Conservation (phyloP, 768 basidiomycete species). For the Boletus insuetus region DNA sequence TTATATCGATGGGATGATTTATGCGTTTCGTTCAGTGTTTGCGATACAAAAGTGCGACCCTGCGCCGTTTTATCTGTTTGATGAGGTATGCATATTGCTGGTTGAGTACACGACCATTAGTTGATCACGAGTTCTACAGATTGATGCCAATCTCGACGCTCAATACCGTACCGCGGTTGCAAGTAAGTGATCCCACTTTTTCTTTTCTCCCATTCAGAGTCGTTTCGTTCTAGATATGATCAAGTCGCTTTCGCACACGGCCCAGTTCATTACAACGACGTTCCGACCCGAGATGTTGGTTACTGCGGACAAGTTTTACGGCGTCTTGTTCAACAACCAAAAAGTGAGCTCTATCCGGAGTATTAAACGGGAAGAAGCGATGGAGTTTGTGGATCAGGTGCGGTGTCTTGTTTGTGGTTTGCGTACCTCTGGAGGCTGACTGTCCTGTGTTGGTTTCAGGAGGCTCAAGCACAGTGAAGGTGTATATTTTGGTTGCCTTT, state of each 20-base stretch:
- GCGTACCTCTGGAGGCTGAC: neutral
- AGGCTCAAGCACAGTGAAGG: slow-evolving; percentile 46
- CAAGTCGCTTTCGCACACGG: slow-evolving; percentile 78
- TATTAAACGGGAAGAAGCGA: slow-evolving; percentile 88
- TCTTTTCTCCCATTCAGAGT: slow-evolving; percentile 36
- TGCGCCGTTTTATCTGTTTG: slow-evolving; percentile 98
- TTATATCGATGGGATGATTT: neutral
- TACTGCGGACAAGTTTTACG: slow-evolving; percentile 95
- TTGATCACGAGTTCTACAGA: slow-evolving; percentile 40
- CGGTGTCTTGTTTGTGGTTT: slow-evolving; percentile 14
- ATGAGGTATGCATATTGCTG: slow-evolving; percentile 57
- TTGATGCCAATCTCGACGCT: slow-evolving; percentile 96
- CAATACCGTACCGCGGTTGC: slow-evolving; percentile 98
- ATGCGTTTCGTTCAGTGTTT: slow-evolving; percentile 60
- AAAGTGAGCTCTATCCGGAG: slow-evolving; percentile 88
- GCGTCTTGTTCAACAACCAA: slow-evolving; percentile 93
- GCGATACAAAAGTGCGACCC: slow-evolving; percentile 99
- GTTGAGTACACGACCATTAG: neutral
- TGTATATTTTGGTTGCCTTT: neutral
- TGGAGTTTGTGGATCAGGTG: slow-evolving; percentile 92
- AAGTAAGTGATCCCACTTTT: slow-evolving; percentile 45
- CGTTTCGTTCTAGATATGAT: slow-evolving; percentile 61
- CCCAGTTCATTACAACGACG: slow-evolving; percentile 97
- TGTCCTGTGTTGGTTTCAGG: slow-evolving; percentile 27
- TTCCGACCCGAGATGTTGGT: slow-evolving; percentile 98